These are phyloP conservation scores for Nothophoma quercina DNA, from an alignment of 2,329 filamentous ascomycete species.

Conservation along the genomic window DNA sequence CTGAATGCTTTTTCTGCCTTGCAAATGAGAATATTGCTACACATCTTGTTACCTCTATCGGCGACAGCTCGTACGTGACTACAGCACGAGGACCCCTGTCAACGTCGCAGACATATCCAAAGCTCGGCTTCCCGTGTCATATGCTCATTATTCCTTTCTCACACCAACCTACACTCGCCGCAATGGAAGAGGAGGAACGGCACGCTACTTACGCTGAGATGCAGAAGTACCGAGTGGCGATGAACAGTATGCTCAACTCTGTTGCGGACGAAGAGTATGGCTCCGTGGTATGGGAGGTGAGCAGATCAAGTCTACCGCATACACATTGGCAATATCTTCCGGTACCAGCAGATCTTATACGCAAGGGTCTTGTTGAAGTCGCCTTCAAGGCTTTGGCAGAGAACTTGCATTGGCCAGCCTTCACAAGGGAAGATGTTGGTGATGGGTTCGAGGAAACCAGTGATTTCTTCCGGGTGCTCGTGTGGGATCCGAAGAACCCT, in stretches of 20 bases:
- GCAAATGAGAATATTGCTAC: slow-evolving; percentile 83
- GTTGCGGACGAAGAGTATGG: slow-evolving; percentile 68
- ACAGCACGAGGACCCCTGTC: slow-evolving; percentile 91
- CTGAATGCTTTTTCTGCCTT: slow-evolving; percentile 93
- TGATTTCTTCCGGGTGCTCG: slow-evolving; percentile 83
- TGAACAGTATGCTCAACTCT: slow-evolving; percentile 78
- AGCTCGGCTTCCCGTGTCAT: slow-evolving; percentile 80
- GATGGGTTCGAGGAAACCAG: slow-evolving; percentile 54
- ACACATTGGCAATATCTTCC: slow-evolving; percentile 94
- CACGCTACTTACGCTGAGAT: slow-evolving; percentile 77
- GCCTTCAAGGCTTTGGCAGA: slow-evolving; percentile 90
- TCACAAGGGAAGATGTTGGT: slow-evolving; percentile 53
- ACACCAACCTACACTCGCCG: slow-evolving; percentile 77
- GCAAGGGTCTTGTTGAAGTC: slow-evolving; percentile 79
- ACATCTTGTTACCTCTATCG: slow-evolving; percentile 90
- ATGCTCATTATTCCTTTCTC: slow-evolving; percentile 89
- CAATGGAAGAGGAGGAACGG: slow-evolving; percentile 68
- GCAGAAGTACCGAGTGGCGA: slow-evolving; percentile 76
- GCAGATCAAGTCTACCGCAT: slow-evolving; percentile 80
- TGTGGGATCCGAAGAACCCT: slow-evolving; percentile 68
- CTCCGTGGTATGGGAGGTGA: slow-evolving; percentile 91
- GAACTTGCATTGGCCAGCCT: slow-evolving; percentile 68
- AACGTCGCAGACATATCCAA: slow-evolving; percentile 72
- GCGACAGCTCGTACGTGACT: slow-evolving; percentile 85
- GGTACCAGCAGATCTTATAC: slow-evolving; percentile 71